These are phyloP conservation scores for Talaromyces proteolyticus DNA, from an alignment of 495 filamentous ascomycete genomes.

Conservation along the genomic window DNA sequence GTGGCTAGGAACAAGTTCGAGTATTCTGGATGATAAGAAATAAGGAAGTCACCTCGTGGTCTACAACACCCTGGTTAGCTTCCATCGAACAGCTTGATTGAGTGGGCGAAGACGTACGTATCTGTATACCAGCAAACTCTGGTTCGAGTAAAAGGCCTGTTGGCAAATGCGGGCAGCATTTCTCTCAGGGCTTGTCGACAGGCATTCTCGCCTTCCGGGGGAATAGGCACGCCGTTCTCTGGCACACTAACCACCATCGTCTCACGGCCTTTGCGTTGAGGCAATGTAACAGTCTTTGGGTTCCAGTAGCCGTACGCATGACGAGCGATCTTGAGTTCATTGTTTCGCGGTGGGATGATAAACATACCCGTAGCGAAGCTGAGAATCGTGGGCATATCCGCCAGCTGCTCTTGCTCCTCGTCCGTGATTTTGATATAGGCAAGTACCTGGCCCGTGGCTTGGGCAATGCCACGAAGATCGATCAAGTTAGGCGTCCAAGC, in stretches of 20 bases:
- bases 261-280: conserved; percentile 9
- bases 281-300: conserved; percentile 42
- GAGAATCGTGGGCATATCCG: conserved; percentile 65
- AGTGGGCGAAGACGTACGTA: conserved; percentile 40
- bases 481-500: conserved; percentile 77
- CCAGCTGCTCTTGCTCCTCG: conserved; percentile 58
- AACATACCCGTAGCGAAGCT: conserved; percentile 80
- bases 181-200: conserved; percentile 55
- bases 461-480: conserved; percentile 67
- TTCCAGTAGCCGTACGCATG: conserved; percentile 83
- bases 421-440: conserved; percentile 67
- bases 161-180: conserved; percentile 55
- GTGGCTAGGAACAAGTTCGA: conserved; percentile 71
- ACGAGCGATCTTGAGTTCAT: conserved; percentile 73
- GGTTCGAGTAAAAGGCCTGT: conserved; percentile 61
- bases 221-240: conserved; percentile 27
- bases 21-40: conserved; percentile 67
- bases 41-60: conserved; percentile 71
- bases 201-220: conserved; percentile 56
- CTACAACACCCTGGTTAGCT: conserved; percentile 14
- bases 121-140: conserved; percentile 88
- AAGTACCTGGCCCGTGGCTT: conserved; percentile 75
- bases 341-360: conserved; percentile 68
- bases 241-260: conserved; percentile 38
- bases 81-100: neutral